A percentile compares a stretch with the other conserved stretches of the same genome.
phyloP scores from a whole-genome alignment of 805 yeast genomes.

The Ascoidea tarda region DNA sequence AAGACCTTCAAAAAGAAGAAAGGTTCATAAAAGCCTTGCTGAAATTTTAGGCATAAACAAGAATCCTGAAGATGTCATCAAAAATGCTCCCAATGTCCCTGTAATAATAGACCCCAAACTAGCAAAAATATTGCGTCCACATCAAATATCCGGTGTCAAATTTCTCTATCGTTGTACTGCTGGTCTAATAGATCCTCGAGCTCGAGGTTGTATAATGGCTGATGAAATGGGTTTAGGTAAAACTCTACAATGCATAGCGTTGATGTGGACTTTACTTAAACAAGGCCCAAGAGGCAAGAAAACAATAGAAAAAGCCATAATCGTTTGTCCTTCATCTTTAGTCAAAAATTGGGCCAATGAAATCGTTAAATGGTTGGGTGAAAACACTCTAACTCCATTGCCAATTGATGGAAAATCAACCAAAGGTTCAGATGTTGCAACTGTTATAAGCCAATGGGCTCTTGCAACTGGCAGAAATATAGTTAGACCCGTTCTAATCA shows the following conservation, averaged over 20 bases:
- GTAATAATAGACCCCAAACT: slow-evolving; percentile 90
- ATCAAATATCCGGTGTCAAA: slow-evolving; percentile 91
- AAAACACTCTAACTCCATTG: slow-evolving; percentile 74
- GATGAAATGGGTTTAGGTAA: slow-evolving; percentile 96
- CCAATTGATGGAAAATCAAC: slow-evolving; percentile 88
- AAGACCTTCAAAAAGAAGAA: slow-evolving; percentile 16
- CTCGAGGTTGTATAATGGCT: slow-evolving; percentile 96
- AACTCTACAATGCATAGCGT: slow-evolving; percentile 76
- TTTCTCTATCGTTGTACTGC: slow-evolving; percentile 84
- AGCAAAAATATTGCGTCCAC: slow-evolving; percentile 80
- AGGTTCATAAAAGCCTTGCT: slow-evolving; percentile 51
- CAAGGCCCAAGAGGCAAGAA: slow-evolving; percentile 78
- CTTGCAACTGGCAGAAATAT: slow-evolving; percentile 75
- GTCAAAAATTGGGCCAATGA: slow-evolving; percentile 98
- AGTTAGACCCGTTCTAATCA: slow-evolving; percentile 85
- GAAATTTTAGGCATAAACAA: slow-evolving; percentile 66
- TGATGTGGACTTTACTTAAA: slow-evolving; percentile 82
- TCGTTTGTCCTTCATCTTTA: slow-evolving; percentile 89
- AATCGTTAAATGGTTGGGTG: slow-evolving; percentile 87
- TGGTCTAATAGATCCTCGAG: slow-evolving; percentile 69
- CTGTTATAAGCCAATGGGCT: slow-evolving; percentile 71
- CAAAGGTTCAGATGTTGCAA: slow-evolving; percentile 52
- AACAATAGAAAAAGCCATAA: slow-evolving; percentile 78
- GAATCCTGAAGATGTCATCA: slow-evolving; percentile 31
- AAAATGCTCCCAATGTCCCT: slow-evolving; percentile 71